Conservation (phyloP, 805 yeast species). For the Candida silvatica region DNA sequence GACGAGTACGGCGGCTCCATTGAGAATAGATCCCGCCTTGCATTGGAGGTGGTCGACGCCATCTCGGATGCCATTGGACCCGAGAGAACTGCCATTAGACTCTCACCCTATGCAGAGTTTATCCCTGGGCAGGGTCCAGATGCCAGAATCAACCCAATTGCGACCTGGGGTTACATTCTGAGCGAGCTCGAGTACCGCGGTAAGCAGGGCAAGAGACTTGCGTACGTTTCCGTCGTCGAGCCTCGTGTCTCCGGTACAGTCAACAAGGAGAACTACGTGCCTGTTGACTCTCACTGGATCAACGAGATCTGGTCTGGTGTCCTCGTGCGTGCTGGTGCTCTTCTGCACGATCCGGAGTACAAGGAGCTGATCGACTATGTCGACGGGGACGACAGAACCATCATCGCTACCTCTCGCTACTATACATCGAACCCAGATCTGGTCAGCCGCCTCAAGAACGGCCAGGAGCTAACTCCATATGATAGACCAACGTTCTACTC, state of each 20-base stretch:
- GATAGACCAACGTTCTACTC: slow-evolving; percentile 32
- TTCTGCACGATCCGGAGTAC: slow-evolving; percentile 18
- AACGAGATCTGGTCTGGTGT: slow-evolving; percentile 13
- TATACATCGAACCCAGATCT: slow-evolving; percentile 39
- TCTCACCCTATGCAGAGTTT: slow-evolving; percentile 33
- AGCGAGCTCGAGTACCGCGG: slow-evolving; percentile 32
- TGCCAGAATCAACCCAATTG: slow-evolving; percentile 8
- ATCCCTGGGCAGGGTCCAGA: slow-evolving; percentile 27
- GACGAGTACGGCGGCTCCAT: slow-evolving; percentile 36
- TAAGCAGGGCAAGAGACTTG: slow-evolving; percentile 16
- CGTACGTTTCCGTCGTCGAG: slow-evolving; percentile 23
- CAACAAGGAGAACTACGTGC: slow-evolving; percentile 5
- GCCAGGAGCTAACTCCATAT: slow-evolving; percentile 26
- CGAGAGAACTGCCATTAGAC: slow-evolving; percentile 36
- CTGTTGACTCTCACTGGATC: slow-evolving; percentile 10
- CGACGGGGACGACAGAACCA: slow-evolving; percentile 30
- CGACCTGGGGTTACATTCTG: slow-evolving; percentile 30
- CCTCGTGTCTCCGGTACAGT: slow-evolving; percentile 20
- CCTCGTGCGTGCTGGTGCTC: slow-evolving; percentile 17
- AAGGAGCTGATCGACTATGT: slow-evolving; percentile 6
- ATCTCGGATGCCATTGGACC: slow-evolving; percentile 44
- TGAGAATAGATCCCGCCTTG: slow-evolving; percentile 32
- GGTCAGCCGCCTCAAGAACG: slow-evolving; percentile 26
- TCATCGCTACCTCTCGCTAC: slow-evolving; percentile 31
- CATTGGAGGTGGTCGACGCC: slow-evolving; percentile 41